Conservation (phyloP, 1,284 basidiomycete genomes). For the Takashimella tepidaria region DNA sequence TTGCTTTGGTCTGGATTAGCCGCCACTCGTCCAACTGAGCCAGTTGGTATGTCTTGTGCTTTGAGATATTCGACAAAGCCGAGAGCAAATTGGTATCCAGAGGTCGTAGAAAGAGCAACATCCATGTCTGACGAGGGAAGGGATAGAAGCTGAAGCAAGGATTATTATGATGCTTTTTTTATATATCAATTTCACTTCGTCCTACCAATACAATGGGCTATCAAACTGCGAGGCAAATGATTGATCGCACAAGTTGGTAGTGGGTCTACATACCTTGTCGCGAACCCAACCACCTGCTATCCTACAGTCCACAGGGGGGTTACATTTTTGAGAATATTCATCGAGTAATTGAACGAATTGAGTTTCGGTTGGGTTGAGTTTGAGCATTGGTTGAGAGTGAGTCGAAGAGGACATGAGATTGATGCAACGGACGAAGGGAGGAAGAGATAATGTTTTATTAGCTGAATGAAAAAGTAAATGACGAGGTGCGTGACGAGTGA, state of each 20-base stretch:
- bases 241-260: not conserved
- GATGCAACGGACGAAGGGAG: slow-evolving; percentile 1
- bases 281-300: slow-evolving; percentile 96
- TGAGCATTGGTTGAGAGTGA: slow-evolving; percentile 10
- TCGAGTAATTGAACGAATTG: slow-evolving; percentile 39
- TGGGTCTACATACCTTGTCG: slow-evolving; percentile 69
- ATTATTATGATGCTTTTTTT: slow-evolving; percentile 8
- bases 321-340: slow-evolving; percentile 30
- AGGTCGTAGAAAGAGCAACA: slow-evolving; percentile 81
- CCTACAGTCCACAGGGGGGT: slow-evolving; percentile 60
- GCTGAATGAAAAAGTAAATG: too few relatives aligned
- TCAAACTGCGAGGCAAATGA: too few relatives aligned
- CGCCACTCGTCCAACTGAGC: slow-evolving; percentile 70
- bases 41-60: slow-evolving; percentile 55
- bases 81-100: slow-evolving; percentile 84
- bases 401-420: not conserved
- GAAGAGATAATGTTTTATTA: too few relatives aligned
- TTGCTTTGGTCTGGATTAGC: slow-evolving; percentile 97
- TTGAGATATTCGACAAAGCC: slow-evolving; percentile 65
- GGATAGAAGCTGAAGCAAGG: slow-evolving; percentile 63
- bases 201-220: too few relatives aligned
- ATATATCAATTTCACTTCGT: too few relatives aligned
- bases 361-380: slow-evolving; percentile 31
- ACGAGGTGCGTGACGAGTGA: too few relatives aligned
- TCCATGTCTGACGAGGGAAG: slow-evolving; percentile 88